Evolutionary conservation across 306 rosid genomes (phyloP).

Genomic region (Dalbergia cultrata): DNA sequence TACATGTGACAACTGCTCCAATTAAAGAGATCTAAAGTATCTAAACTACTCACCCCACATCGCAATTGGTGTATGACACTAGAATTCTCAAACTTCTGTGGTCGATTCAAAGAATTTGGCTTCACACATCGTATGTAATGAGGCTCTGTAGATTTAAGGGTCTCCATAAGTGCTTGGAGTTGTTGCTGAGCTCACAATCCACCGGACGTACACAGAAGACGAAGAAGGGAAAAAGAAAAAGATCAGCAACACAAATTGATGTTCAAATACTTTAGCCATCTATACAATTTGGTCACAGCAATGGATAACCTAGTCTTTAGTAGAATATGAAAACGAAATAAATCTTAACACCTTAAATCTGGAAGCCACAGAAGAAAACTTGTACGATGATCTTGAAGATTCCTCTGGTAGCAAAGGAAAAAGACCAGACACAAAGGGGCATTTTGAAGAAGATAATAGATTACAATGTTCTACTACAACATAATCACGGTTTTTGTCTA

Average conservation of each 20-base stretch:
- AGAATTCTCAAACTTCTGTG: conserved; percentile 86
- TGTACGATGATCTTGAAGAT: conserved; percentile 93
- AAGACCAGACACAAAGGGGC: conserved; percentile 82
- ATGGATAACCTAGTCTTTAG: conserved; percentile 1
- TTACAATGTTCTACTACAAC: conserved; percentile 94
- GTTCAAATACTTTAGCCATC: conserved; percentile 30
- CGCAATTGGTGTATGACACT: conserved; percentile 95
- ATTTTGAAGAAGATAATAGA: conserved; percentile 83
- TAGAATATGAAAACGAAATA: conserved; percentile 4
- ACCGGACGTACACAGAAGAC: neutral
- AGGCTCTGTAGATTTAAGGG: conserved; percentile 87
- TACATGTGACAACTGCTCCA: conserved; percentile 37
- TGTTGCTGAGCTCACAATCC: conserved; percentile 73
- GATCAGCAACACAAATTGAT: conserved; percentile 41
- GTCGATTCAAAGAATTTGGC: conserved; percentile 90
- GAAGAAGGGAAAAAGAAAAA: conserved; percentile 11
- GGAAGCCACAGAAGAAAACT: conserved; percentile 93
- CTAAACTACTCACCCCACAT: conserved; percentile 84
- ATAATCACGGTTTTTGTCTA: conserved; percentile 98
- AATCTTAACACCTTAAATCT: conserved; percentile 85
- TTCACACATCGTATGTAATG: conserved; percentile 97
- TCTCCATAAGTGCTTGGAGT: conserved; percentile 98
- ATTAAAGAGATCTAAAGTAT: conserved; percentile 39
- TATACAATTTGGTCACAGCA: conserved; percentile 14
- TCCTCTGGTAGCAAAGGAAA: conserved; percentile 76